Base-by-base conservation (phyloP, 306 rosid genomes). In the Echinosophora koreensis region DNA sequence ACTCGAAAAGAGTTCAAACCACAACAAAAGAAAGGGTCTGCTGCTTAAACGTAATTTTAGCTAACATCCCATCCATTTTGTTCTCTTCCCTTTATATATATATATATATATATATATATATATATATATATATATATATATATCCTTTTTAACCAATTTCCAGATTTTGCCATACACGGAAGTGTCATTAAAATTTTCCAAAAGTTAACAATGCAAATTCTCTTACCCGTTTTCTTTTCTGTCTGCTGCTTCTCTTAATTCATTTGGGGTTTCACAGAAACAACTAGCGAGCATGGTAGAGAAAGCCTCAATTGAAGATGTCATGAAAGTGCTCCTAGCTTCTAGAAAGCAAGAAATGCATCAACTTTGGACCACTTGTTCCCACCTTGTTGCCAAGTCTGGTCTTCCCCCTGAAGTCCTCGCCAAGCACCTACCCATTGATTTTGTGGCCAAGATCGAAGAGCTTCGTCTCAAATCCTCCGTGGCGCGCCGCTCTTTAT, bases 321-420 rank as follows among this genome's bases (percentile, higher is more conserved):
- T 96, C n/a, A 96, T 96, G 99, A 96, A 92, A 76, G 99, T 96
- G 5, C 83, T 96, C 0, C 28, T 92, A 34, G 98, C 97, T 7
- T 96, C 99, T 6, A 89, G 96, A 76, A 93, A 93, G 83, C 98
- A 92, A 88, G 98, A 96, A 87, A 92, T 96, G 98, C 98, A 92
- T 14, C 98, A 92, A 8, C 93, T 96, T 0, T 96, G 99, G 99
- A 85, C 89, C 14, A 96, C 98, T 6, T 96, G 98, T 81, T 92
- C 99, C 34, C 98, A 91, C 74, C 87, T 92, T 0, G 99, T 96
- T 3, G 94, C 98, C 10, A 96, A 96, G 37, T 92, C 99, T 0
- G 98, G 99, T 51, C 96, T 92, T 4, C 96, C 97, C 0, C 91
- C 99, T 0, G 99, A 96, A 70, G 92, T 96, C 37, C 91, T 92